Percentiles rank a stretch among this genome's conserved stretches.
Conservation (phyloP, 2,329 filamentous ascomycete genomes). For the Trichoderma koningii region DNA sequence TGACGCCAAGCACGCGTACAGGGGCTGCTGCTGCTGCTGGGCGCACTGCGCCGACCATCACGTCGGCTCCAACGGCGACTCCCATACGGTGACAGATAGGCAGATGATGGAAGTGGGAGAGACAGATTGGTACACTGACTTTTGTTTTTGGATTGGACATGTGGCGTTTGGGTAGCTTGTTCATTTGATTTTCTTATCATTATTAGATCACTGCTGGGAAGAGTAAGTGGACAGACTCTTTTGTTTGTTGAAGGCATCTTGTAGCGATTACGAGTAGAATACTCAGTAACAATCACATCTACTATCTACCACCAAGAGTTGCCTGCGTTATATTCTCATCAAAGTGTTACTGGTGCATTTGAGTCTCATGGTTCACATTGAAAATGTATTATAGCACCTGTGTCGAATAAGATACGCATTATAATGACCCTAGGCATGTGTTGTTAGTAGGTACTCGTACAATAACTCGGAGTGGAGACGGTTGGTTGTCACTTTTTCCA, state of each 20-base stretch:
- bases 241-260: slow-evolving; percentile 5
- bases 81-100: slow-evolving; percentile 39
- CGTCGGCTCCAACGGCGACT: slow-evolving; percentile 38
- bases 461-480: slow-evolving; percentile 2
- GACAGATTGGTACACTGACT: background rate
- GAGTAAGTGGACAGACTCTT: slow-evolving; percentile 1
- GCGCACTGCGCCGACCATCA: slow-evolving; percentile 36
- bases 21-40: slow-evolving; percentile 34
- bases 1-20: slow-evolving; percentile 51
- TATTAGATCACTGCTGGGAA: slow-evolving; percentile 11
- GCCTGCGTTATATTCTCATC: background rate
- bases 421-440: no score
- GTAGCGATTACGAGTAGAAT: slow-evolving; percentile 24
- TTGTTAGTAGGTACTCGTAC: no score
- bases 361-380: no score
- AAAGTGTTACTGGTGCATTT: no score
- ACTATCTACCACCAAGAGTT: background rate
- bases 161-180: slow-evolving; percentile 12
- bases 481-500: background rate
- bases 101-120: slow-evolving; percentile 24
- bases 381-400: no score
- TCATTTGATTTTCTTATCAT: background rate
- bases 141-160: background rate
- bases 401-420: no score
- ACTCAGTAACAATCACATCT: background rate